Base-by-base conservation (phyloP, 2,329 filamentous ascomycete genomes). In the Microdochium trichocladiopsis region DNA sequence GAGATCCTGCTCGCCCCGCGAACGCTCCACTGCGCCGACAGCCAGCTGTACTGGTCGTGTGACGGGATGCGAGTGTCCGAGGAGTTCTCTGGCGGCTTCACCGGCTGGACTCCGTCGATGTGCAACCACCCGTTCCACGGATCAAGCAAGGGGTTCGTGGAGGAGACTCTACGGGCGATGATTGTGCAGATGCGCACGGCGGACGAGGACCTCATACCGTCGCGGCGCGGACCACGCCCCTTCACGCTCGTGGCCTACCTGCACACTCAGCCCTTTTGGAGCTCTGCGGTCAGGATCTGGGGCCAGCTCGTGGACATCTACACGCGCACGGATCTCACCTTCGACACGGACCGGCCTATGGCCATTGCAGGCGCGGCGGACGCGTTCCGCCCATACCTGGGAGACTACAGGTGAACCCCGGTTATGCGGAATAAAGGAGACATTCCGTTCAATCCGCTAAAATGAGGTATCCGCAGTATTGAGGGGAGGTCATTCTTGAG, bases 41-140 rank as follows among this genome's bases (percentile, higher is more conserved):
- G 51, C 9, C 55, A 61, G 37, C 53, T 61, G 6, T 60, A 53
- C 24, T 61, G 57, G 57, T 56, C 59, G 18, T 62, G 58, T 43
- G 45, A 41, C 25, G 50, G 48, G 11, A 43, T 12, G 9, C 36
- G 36, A 6, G 36, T 16, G 6, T 41, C 36, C 8, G 36, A 41
- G n/a, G 36, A 41, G 36, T 16, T 41, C n/a, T 18, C 36, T 6
- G n/a, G 36, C 6, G 36, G 36, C n/a, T 12, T 41, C n/a, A 5
- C 36, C 6, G 36, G 5, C 11, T 12, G 6, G 10, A 41, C n/a
- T 6, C 8, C 8, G 5, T 6, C 36, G 5, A 9, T 16, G 5
- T 11, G 10, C 9, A 41, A 12, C 36, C 36, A 41, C n/a, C 36
- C 36, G 5, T 6, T 6, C 36, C 11, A 18, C 6, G 9, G 5